Evolutionary conservation across 768 basidiomycete species (phyloP).

Genomic region (Russula compacta): DNA sequence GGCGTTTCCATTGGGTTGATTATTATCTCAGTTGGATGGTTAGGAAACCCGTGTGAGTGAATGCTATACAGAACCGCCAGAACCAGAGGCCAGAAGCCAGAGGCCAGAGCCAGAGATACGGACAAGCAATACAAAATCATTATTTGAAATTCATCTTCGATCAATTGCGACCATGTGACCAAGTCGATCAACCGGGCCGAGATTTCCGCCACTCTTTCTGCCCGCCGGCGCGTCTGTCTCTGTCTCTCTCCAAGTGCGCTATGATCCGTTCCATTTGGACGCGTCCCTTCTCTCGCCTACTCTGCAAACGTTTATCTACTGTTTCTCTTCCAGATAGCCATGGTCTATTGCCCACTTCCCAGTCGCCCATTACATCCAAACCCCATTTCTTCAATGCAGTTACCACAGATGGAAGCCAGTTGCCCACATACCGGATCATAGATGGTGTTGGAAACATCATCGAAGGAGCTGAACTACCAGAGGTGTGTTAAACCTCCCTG

Average conservation of each 20-base stretch:
- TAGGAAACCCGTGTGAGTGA: not conserved
- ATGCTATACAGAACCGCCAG: not conserved
- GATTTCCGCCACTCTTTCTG: not conserved
- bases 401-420: conserved; percentile 46
- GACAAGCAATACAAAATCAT: not conserved
- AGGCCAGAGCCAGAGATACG: not conserved
- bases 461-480: conserved; percentile 65
- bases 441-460: conserved; percentile 71
- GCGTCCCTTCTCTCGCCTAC: conserved; percentile 2
- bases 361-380: conserved; percentile 57
- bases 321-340: conserved; percentile 21
- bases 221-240: not conserved
- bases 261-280: conserved; percentile 18
- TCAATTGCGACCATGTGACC: not conserved
- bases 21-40: not conserved
- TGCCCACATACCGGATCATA: conserved; percentile 81
- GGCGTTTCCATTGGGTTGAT: not conserved
- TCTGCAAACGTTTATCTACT: conserved; percentile 18
- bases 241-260: not conserved
- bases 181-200: not conserved
- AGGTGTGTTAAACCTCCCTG: conserved; percentile 37
- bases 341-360: conserved; percentile 34
- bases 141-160: not conserved
- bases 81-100: not conserved
- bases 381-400: conserved; percentile 79